phyloP scores from a whole-genome alignment of 2,329 filamentous ascomycete species.

The Aspergillus pseudoterreus region DNA sequence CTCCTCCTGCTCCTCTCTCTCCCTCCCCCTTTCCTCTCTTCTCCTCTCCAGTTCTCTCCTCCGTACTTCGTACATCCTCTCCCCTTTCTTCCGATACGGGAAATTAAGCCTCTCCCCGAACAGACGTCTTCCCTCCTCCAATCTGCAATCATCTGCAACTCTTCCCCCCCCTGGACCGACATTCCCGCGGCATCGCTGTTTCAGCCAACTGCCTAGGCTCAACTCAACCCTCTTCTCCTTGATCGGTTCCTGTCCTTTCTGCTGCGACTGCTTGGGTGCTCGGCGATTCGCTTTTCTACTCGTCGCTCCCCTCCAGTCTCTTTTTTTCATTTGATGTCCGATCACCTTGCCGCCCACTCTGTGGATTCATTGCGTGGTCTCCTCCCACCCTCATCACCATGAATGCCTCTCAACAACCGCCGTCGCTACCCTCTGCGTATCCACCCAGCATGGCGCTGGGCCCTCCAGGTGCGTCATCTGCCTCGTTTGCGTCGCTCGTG shows the following conservation, averaged over 20 bases:
- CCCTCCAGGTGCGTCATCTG: constrained; percentile 31
- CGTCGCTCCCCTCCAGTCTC: constrained; percentile 9
- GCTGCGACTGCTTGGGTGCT: background rate
- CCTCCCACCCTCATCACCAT: constrained; percentile 22
- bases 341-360: constrained; percentile 10
- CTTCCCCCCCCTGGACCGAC: background rate
- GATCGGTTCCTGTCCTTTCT: too few species aligned
- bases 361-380: constrained; percentile 10
- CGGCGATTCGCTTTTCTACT: constrained; percentile 5
- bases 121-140: constrained; percentile 1
- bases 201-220: constrained; percentile 13
- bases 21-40: background rate
- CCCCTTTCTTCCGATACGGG: background rate
- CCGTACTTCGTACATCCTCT: constrained; percentile 3
- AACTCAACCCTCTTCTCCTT: background rate
- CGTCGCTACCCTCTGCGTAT: constrained; percentile 26
- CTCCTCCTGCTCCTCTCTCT: background rate
- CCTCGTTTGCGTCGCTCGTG: constrained; percentile 5
- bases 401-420: constrained; percentile 27
- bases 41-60: constrained; percentile 9
- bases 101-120: background rate
- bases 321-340: constrained; percentile 8
- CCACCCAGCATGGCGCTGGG: constrained; percentile 30
- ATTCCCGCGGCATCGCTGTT: constrained; percentile 20
- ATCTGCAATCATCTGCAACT: constrained; percentile 1